Conservation (phyloP, 1,139 yeast species). For the Dujonia santamariae region DNA sequence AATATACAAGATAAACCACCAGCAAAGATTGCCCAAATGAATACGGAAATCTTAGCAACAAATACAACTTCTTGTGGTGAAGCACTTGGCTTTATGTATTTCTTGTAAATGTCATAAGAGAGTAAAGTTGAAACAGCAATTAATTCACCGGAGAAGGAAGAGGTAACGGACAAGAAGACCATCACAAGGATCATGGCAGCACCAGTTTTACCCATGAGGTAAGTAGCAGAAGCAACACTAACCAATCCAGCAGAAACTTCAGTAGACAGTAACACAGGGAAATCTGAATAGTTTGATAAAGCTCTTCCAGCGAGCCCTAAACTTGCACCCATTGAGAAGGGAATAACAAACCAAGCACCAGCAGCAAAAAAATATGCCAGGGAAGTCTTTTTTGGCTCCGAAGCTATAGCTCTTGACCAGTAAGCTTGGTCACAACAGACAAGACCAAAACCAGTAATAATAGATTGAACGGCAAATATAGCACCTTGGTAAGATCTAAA, state of each 20-base stretch:
- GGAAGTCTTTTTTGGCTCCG: constrained; percentile 32
- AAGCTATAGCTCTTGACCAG: constrained; percentile 27
- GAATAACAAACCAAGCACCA: constrained; percentile 38
- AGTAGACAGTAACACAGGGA: constrained; percentile 20
- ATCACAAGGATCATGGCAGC: constrained; percentile 38
- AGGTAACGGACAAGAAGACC: constrained; percentile 49
- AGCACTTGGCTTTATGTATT: constrained; percentile 42
- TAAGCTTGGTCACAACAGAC: constrained; percentile 67
- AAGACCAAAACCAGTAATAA: constrained; percentile 52
- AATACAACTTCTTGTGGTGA: constrained; percentile 35
- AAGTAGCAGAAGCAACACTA: constrained; percentile 39
- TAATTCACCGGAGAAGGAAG: constrained; percentile 47
- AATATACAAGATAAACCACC: constrained; percentile 41
- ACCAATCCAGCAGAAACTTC: constrained; percentile 39
- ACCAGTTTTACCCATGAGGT: constrained; percentile 44
- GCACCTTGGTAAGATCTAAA: constrained; percentile 43
- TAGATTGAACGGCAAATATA: constrained; percentile 28
- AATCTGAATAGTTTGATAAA: constrained; percentile 21
- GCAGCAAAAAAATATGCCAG: constrained; percentile 44
- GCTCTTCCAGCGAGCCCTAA: constrained; percentile 40
- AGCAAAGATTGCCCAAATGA: constrained; percentile 23
- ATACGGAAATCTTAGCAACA: constrained; percentile 37
- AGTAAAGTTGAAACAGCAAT: constrained; percentile 46
- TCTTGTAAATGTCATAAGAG: constrained; percentile 46
- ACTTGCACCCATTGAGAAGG: constrained; percentile 41